Evolutionary conservation across 2,329 filamentous ascomycete genomes (phyloP).

Genomic region (Neoarthrinium moseri): DNA sequence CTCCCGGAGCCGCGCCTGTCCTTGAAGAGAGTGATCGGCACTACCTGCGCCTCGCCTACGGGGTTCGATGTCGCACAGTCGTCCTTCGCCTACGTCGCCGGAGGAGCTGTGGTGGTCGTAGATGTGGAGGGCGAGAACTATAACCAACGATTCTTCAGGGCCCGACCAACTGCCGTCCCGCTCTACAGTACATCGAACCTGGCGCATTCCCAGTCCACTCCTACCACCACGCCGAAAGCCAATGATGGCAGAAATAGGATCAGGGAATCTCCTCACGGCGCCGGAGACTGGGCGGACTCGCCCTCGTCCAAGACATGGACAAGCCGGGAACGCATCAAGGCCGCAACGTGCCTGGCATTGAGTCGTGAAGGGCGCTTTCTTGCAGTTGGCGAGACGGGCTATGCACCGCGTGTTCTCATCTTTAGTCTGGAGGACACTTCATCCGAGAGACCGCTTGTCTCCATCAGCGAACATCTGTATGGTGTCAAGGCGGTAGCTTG

Average conservation of each 20-base stretch:
- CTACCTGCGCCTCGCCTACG: constrained; percentile 79
- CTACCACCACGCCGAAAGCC: constrained; percentile 59
- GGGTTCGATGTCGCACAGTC: constrained; percentile 80
- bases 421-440: constrained; percentile 81
- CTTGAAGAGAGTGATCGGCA: constrained; percentile 83
- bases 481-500: constrained; percentile 88
- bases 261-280: constrained; percentile 46
- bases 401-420: constrained; percentile 85
- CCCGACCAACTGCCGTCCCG: constrained; percentile 74
- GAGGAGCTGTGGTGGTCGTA: constrained; percentile 88
- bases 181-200: constrained; percentile 55
- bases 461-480: constrained; percentile 84
- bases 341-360: constrained; percentile 85
- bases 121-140: constrained; percentile 68
- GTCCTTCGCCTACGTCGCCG: constrained; percentile 87
- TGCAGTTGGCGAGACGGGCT: constrained; percentile 93
- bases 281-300: constrained; percentile 60
- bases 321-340: constrained; percentile 89
- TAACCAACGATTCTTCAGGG: constrained; percentile 86
- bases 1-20: constrained; percentile 61
- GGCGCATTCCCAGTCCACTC: constrained; percentile 47
- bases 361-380: constrained; percentile 85
- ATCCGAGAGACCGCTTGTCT: constrained; percentile 78
- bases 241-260: constrained; percentile 62
- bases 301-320: constrained; percentile 73